These are phyloP conservation scores for Salicornia ramosissima DNA, from an alignment of 148 eudicot species.

Conservation along the genomic window DNA sequence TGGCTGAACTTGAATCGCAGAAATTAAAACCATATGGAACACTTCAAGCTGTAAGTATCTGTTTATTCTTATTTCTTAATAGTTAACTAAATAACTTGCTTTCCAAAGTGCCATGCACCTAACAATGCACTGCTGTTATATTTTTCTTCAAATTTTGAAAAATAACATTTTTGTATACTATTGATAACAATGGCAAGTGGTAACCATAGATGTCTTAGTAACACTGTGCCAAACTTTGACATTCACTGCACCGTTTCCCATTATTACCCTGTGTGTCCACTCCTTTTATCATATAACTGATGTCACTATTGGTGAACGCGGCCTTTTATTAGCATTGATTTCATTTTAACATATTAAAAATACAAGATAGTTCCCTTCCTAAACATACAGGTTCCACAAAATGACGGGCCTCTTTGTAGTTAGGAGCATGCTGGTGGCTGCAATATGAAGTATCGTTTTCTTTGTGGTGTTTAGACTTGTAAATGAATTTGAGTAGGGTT, in stretches of 20 bases:
- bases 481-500: neutral
- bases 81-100: neutral
- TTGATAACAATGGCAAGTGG: neutral
- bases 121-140: neutral
- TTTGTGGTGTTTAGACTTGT: neutral
- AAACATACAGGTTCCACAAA: neutral
- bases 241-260: neutral
- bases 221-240: neutral
- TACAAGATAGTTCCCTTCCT: neutral
- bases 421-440: neutral
- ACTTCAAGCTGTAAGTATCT: constrained; percentile 58
- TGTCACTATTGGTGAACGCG: neutral
- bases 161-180: neutral
- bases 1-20: constrained; percentile 51
- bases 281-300: neutral
- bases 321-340: neutral
- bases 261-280: neutral
- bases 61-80: neutral
- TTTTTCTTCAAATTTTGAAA: neutral
- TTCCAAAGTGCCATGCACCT: neutral
- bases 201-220: neutral
- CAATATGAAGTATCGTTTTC: neutral
- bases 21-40: constrained; percentile 76
- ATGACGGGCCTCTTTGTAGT: neutral
- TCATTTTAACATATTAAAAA: neutral